phyloP scores from a whole-genome alignment of 2,329 filamentous ascomycete species.

The Epichloe brachyelytri region DNA sequence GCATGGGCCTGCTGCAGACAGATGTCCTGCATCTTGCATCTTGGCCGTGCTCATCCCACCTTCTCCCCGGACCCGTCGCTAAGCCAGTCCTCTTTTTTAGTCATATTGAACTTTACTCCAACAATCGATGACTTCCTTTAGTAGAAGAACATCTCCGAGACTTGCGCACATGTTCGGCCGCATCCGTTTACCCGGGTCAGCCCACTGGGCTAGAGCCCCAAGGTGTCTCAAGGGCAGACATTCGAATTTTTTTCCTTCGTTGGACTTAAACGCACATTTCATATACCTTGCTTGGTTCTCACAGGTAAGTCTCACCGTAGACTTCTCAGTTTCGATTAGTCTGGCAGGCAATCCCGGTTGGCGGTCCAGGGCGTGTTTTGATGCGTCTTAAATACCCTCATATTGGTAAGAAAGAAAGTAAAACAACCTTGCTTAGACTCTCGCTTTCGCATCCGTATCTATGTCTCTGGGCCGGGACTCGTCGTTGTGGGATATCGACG shows the following conservation, averaged over 20 bases:
- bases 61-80: neutral
- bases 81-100: neutral
- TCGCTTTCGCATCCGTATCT: neutral
- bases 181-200: too few species aligned
- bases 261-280: neutral
- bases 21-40: neutral
- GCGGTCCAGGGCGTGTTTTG: neutral
- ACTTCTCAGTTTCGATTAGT: too few species aligned
- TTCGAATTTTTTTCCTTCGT: neutral
- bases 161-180: too few species aligned
- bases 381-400: neutral
- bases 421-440: neutral
- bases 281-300: neutral
- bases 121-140: neutral
- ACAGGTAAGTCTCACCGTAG: neutral
- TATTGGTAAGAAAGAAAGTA: neutral
- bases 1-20: neutral
- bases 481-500: neutral
- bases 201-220: too few species aligned
- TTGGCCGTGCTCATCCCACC: neutral
- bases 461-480: too few species aligned
- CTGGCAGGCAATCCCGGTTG: neutral
- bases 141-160: too few species aligned
- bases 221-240: too few species aligned
- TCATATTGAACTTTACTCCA: neutral